These are phyloP conservation scores for Citrus unshiu DNA, from an alignment of 345 rosid genomes.

Conservation along the genomic window DNA sequence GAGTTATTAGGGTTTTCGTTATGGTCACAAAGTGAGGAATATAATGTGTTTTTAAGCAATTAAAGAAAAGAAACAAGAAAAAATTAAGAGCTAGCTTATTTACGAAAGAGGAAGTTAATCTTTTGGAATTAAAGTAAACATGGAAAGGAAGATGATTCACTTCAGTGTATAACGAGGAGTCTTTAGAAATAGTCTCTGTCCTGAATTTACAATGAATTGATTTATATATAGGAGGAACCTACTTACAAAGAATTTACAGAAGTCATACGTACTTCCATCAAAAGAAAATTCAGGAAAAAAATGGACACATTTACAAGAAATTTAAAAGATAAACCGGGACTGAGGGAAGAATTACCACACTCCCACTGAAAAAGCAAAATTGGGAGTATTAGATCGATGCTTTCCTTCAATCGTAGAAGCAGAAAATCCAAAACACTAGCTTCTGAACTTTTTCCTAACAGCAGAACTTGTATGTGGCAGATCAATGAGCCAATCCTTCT, in stretches of 20 bases:
- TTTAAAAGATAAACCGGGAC: background rate
- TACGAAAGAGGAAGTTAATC: no score
- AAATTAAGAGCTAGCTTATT: no score
- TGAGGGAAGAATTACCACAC: conserved; percentile 9
- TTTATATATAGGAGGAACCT: conserved; percentile 23
- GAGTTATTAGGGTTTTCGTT: no score
- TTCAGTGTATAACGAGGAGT: background rate
- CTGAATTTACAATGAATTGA: conserved; percentile 34
- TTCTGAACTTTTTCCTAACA: background rate
- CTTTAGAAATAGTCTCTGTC: background rate
- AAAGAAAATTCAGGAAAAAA: background rate
- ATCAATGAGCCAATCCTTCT: conserved; percentile 40
- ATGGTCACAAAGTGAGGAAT: no score
- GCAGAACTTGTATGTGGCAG: conserved; percentile 3
- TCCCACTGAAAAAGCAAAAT: conserved; percentile 13
- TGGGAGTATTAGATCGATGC: conserved; percentile 5
- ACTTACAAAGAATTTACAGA: conserved; percentile 38
- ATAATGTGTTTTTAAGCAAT: no score
- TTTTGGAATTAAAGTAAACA: background rate
- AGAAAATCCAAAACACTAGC: conserved; percentile 4
- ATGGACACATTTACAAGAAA: background rate
- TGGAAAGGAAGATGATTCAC: background rate
- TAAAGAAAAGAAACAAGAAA: no score
- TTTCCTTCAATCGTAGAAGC: conserved; percentile 10
- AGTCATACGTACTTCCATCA: conserved; percentile 16